phyloP scores from a whole-genome alignment of 805 yeast species.

The Tetrapisispora taiwanensis region DNA sequence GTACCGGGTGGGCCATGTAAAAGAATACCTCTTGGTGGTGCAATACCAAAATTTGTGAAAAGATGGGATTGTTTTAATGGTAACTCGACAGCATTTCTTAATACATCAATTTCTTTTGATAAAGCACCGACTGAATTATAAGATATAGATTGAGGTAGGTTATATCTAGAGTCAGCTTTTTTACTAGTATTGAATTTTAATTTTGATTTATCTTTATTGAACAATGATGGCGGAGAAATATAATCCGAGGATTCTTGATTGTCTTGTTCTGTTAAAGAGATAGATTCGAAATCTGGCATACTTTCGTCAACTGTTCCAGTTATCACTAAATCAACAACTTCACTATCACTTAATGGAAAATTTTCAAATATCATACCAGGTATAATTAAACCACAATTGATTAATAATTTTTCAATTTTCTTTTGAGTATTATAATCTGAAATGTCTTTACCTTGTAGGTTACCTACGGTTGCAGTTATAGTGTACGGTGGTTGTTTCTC shows the following conservation, averaged over 20 bases:
- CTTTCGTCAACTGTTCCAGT: conserved; percentile 25
- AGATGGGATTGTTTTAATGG: conserved; percentile 72
- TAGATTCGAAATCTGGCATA: conserved; percentile 32
- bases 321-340: conserved; percentile 14
- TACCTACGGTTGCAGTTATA: conserved; percentile 28
- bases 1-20: conserved; percentile 97
- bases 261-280: conserved; percentile 9
- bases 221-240: conserved; percentile 41
- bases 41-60: conserved; percentile 74
- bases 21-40: conserved; percentile 89
- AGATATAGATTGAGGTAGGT: conserved; percentile 33
- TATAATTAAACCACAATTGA: conserved; percentile 49
- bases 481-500: conserved; percentile 42
- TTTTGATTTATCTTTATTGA: conserved; percentile 29
- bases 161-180: conserved; percentile 32
- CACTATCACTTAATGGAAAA: conserved; percentile 11
- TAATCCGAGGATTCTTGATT: conserved; percentile 9
- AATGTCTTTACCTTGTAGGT: conserved; percentile 11
- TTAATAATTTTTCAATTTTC: conserved; percentile 35
- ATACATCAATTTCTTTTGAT: conserved; percentile 44
- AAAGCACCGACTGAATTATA: conserved; percentile 74
- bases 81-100: conserved; percentile 61
- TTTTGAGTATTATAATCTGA: conserved; percentile 14
- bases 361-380: conserved; percentile 40
- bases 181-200: conserved; percentile 17